These are phyloP conservation scores for Pisolithus orientalis DNA, from an alignment of 768 basidiomycete genomes.

Conservation along the genomic window DNA sequence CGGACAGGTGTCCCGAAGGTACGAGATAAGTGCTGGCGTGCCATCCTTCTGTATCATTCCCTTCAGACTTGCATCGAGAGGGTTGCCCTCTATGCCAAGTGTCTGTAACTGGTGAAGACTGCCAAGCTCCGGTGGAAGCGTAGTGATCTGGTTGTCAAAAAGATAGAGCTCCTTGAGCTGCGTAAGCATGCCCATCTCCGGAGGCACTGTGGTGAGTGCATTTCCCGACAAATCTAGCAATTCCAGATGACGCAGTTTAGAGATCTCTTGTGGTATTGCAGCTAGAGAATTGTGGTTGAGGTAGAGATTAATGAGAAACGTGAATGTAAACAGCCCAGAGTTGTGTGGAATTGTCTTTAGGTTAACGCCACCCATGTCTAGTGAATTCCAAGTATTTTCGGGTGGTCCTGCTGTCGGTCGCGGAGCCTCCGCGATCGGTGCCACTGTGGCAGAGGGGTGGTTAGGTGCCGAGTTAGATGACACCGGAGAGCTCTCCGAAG, in stretches of 20 bases:
- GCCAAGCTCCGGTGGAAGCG: conserved; percentile 83
- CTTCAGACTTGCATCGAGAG: conserved; percentile 72
- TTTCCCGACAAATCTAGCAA: conserved; percentile 92
- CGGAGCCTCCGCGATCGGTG: conserved; percentile 62
- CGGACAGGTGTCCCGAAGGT: conserved; percentile 90
- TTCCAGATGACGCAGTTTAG: conserved; percentile 78
- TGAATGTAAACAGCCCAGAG: conserved; percentile 76
- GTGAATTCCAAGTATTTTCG: conserved; percentile 77
- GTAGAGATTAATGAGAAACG: conserved; percentile 91
- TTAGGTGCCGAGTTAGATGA: conserved; percentile 32
- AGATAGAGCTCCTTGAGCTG: conserved; percentile 87
- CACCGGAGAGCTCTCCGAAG: conserved; percentile 31
- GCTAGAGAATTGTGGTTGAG: conserved; percentile 91
- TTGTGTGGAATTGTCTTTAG: conserved; percentile 83
- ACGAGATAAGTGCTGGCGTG: conserved; percentile 81
- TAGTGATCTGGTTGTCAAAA: conserved; percentile 91
- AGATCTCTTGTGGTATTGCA: conserved; percentile 74
- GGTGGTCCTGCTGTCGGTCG: conserved; percentile 64
- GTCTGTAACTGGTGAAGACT: conserved; percentile 89
- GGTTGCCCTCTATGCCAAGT: conserved; percentile 96
- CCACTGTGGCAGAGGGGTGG: conserved; percentile 73
- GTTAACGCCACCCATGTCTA: conserved; percentile 95
- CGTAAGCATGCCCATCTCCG: conserved; percentile 87
- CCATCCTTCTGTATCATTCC: conserved; percentile 89
- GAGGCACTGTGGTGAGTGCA: conserved; percentile 66